Evolutionary conservation across 805 yeast species (phyloP).

Genomic region (Kodamaea leandrae): DNA sequence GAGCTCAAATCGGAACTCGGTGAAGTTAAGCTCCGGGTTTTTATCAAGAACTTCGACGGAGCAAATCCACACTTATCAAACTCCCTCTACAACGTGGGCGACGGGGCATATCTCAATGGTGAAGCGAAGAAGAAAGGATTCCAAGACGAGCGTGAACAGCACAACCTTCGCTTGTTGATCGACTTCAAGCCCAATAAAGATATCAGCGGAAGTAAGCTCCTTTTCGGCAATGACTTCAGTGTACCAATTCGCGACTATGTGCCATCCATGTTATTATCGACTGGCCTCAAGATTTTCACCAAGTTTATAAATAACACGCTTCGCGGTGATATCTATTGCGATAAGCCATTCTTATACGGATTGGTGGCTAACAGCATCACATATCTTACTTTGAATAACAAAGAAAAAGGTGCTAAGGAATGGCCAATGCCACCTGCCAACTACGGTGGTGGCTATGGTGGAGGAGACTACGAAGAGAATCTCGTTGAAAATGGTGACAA

Average conservation of each 20-base stretch:
- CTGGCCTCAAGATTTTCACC: slow-evolving; percentile 56
- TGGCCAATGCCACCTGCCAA: slow-evolving; percentile 10
- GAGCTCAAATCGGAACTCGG: slow-evolving; percentile 40
- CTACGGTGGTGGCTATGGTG: slow-evolving; percentile 11
- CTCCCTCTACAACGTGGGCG: slow-evolving; percentile 32
- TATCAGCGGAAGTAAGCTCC: slow-evolving; percentile 50
- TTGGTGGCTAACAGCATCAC: slow-evolving; percentile 58
- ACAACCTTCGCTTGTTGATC: slow-evolving; percentile 35
- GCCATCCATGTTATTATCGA: slow-evolving; percentile 47
- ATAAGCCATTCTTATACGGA: slow-evolving; percentile 63
- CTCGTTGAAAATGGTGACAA: slow-evolving; percentile 21
- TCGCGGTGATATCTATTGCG: slow-evolving; percentile 58
- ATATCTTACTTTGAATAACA: slow-evolving; percentile 32
- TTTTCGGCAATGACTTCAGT: slow-evolving; percentile 70
- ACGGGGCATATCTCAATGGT: slow-evolving; percentile 26
- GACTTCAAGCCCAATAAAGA: slow-evolving; percentile 41
- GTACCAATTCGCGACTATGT: slow-evolving; percentile 55
- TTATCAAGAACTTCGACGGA: slow-evolving; percentile 49
- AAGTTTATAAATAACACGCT: slow-evolving; percentile 63
- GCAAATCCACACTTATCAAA: slow-evolving; percentile 33
- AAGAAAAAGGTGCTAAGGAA: slow-evolving; percentile 13
- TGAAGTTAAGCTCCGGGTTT: slow-evolving; percentile 36
- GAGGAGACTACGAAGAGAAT: slow-evolving; percentile 23
- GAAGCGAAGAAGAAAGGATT: slow-evolving; percentile 8
- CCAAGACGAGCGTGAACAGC: slow-evolving; percentile 12